Conservation (phyloP, 768 basidiomycete species). For the Exsudoporus frostii region DNA sequence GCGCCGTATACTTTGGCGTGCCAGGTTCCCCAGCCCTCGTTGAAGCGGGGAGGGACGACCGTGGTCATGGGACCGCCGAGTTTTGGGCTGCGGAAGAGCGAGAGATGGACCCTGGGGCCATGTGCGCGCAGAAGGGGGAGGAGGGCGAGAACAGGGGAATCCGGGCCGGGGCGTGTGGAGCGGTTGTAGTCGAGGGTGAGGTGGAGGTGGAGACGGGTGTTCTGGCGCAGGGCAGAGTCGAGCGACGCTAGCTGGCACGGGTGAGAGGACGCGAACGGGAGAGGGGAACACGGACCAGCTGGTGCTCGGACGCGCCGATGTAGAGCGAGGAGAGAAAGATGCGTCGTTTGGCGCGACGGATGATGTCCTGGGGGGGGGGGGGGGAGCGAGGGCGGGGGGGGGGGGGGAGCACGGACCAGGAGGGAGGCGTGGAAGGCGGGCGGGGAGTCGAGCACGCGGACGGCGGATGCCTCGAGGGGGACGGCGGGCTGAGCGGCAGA, state of each 20-base stretch:
- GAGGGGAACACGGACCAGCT: constrained; percentile 58
- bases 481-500: constrained; percentile 47
- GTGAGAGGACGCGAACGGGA: background rate
- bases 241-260: constrained; percentile 67
- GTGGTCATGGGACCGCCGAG: constrained; percentile 70
- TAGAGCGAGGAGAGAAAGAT: constrained; percentile 92
- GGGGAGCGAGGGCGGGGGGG: background rate
- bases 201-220: constrained; percentile 61
- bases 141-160: constrained; percentile 65
- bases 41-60: constrained; percentile 86
- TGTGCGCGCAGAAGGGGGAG: constrained; percentile 71
- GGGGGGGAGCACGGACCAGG: constrained; percentile 40
- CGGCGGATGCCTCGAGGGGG: constrained; percentile 40
- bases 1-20: constrained; percentile 94
- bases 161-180: constrained; percentile 68
- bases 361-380: constrained; percentile 55
- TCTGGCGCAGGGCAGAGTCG: constrained; percentile 51
- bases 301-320: constrained; percentile 73
- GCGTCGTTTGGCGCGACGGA: constrained; percentile 69
- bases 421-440: constrained; percentile 53
- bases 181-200: constrained; percentile 81
- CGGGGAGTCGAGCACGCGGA: constrained; percentile 57
- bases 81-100: constrained; percentile 86
- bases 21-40: constrained; percentile 99
- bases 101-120: constrained; percentile 69